Percentiles rank a stretch among this genome's conserved stretches.
Evolutionary conservation across 2,329 filamentous ascomycete genomes (phyloP).

Genomic region (Didymellaceae sp.): DNA sequence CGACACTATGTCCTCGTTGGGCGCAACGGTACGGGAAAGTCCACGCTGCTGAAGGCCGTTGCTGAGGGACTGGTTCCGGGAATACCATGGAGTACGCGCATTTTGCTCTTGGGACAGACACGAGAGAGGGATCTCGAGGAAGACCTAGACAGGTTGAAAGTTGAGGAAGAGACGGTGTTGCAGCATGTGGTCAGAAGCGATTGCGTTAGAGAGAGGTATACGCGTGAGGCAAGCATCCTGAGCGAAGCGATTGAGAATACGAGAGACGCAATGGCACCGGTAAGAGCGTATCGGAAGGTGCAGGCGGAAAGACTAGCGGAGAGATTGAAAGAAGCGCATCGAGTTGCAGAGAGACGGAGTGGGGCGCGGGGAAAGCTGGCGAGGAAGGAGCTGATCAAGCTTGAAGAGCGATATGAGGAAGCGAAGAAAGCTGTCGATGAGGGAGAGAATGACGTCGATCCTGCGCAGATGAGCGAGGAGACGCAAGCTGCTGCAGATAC

Average conservation of each 20-base stretch:
- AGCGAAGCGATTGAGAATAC: constrained; percentile 65
- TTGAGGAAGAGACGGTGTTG: constrained; percentile 59
- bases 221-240: constrained; percentile 68
- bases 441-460: constrained; percentile 62
- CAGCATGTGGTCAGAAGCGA: constrained; percentile 69
- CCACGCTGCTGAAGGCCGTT: constrained; percentile 76
- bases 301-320: constrained; percentile 67
- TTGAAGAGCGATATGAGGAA: constrained; percentile 70
- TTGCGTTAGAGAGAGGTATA: constrained; percentile 59
- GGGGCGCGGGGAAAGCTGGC: constrained; percentile 77
- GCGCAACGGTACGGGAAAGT: constrained; percentile 83
- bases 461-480: constrained; percentile 66
- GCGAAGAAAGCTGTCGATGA: constrained; percentile 60
- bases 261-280: constrained; percentile 62
- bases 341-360: constrained; percentile 75
- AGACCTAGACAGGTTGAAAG: constrained; percentile 37
- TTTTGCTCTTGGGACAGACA: constrained; percentile 48
- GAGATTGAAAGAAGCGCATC: constrained; percentile 71
- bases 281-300: constrained; percentile 67
- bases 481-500: constrained; percentile 73
- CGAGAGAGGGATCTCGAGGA: constrained; percentile 35
- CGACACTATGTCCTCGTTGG: constrained; percentile 80
- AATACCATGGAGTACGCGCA: constrained; percentile 45
- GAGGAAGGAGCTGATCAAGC: constrained; percentile 73
- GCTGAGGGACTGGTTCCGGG: constrained; percentile 80